Percentiles rank a stretch among this genome's conserved stretches.
phyloP scores from a whole-genome alignment of 2,329 filamentous ascomycete species.

The Coniochaeta sp. region DNA sequence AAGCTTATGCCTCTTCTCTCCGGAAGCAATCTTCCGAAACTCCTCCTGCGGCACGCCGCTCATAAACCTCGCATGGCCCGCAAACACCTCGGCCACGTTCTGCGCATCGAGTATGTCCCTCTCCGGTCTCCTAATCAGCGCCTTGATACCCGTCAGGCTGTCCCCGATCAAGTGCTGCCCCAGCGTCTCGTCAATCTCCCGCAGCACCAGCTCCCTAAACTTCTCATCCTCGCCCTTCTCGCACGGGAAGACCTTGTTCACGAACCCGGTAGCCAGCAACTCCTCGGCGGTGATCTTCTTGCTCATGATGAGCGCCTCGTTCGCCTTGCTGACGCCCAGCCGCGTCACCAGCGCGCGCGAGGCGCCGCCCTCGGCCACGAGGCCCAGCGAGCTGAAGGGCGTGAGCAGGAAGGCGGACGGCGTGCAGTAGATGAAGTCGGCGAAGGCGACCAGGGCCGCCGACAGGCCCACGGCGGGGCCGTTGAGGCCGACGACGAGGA shows the following conservation, averaged over 20 bases:
- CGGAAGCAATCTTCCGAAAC: conserved; percentile 76
- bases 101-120: conserved; percentile 65
- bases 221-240: conserved; percentile 54
- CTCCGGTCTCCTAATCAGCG: conserved; percentile 68
- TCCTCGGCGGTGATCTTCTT: conserved; percentile 68
- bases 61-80: conserved; percentile 73
- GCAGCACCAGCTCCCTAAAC: conserved; percentile 66
- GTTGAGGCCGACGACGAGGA: conserved; percentile 86
- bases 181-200: conserved; percentile 73
- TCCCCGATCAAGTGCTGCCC: conserved; percentile 74
- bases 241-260: conserved; percentile 71
- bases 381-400: conserved; percentile 81
- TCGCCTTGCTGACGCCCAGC: conserved; percentile 73
- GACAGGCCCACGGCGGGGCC: conserved; percentile 85
- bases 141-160: conserved; percentile 78
- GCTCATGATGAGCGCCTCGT: conserved; percentile 90
- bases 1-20: conserved; percentile 92
- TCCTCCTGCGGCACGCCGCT: conserved; percentile 79
- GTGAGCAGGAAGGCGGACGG: conserved; percentile 81
- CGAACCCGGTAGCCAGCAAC: conserved; percentile 69
- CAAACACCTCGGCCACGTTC: conserved; percentile 80
- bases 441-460: conserved; percentile 73
- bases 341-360: conserved; percentile 72
- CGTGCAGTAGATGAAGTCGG: conserved; percentile 86
- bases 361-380: conserved; percentile 83